Base-by-base conservation (phyloP, 306 rosid species). In the Ormosia semicastrata region DNA sequence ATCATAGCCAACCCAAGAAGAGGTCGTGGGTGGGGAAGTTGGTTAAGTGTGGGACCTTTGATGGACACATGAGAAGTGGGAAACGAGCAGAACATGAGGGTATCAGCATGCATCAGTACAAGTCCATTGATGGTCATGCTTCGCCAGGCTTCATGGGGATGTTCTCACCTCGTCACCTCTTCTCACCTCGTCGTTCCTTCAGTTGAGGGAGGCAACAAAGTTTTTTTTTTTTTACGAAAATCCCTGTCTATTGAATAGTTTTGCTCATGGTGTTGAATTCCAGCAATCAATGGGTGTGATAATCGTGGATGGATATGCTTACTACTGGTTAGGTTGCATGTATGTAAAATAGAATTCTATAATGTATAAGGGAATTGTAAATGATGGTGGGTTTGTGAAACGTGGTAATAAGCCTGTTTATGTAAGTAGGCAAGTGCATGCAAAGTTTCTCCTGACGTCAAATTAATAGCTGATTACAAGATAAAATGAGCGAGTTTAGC, bases 161-260 rank as follows among this genome's bases (percentile, higher is more conserved):
- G 90, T 79, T 95, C 77, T 91, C 97, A 0, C 94, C 99, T 4
- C 94, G 89, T 2, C 93, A 92, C 12, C 85, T 93, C 75, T 92
- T 92, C 91, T 92, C 97, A 0, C 93, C 98, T 2, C 85, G 56
- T 0, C 83, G 44, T 39, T 89, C 84, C 47, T 86, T 83, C 72
- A 32, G 76, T 67, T 90, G 74, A 91, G 50, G 59, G 50, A 53
- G 58, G 56, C 15, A 30, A 30, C 14, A 29, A 0, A 13, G 37
- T 57, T 2, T 7, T 58, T 46, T 12, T 37, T n/a, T n/a, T 1
- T 6, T 63, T 58, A 10, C 2, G 15, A 11, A 52, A 71, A 52
- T 33, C 63, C 15, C 13, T 14, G 24, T 34, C 5, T 14, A 24
- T 56, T 39, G 17, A 58, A 29, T 60, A 50, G 53, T 64, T 76